Evolutionary conservation across 192 early-diverging fungal genomes (phyloP).

Genomic region (Backusella sp.): DNA sequence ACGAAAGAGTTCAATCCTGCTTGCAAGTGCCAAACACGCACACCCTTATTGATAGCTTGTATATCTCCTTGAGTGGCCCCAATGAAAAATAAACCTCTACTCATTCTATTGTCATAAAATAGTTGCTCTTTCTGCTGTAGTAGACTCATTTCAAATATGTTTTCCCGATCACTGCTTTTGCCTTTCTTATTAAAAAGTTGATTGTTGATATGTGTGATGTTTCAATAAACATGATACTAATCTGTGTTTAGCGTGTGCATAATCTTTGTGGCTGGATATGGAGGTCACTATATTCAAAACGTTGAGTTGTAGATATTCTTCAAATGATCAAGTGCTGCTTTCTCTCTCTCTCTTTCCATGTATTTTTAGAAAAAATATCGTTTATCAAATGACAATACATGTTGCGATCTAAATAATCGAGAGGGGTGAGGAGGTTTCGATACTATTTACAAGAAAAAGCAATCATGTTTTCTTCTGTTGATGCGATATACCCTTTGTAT

Average conservation of each 20-base stretch:
- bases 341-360: too few relatives aligned
- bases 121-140: constrained; percentile 60
- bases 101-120: constrained; percentile 46
- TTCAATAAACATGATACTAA: constrained; percentile 57
- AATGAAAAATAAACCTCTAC: too few relatives aligned
- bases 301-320: constrained; percentile 24
- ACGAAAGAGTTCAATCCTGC: too few relatives aligned
- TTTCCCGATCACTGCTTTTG: constrained; percentile 67
- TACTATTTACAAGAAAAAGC: not conserved
- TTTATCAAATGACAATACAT: constrained; percentile 16
- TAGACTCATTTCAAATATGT: constrained; percentile 67
- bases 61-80: too few relatives aligned
- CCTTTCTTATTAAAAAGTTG: constrained; percentile 57
- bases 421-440: not conserved
- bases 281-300: constrained; percentile 43
- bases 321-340: constrained; percentile 18
- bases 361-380: constrained; percentile 17
- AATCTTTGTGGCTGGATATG: constrained; percentile 60
- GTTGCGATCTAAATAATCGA: not conserved
- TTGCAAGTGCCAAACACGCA: too few relatives aligned
- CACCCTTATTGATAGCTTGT: too few relatives aligned
- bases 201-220: constrained; percentile 63
- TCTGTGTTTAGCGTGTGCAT: constrained; percentile 61
- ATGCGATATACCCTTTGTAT: too few relatives aligned
- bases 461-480: not conserved